Percentiles rank a stretch among this genome's conserved stretches.
These are phyloP conservation scores for Pichia sp. DNA, from an alignment of 1,139 yeast species.

Conservation along the genomic window DNA sequence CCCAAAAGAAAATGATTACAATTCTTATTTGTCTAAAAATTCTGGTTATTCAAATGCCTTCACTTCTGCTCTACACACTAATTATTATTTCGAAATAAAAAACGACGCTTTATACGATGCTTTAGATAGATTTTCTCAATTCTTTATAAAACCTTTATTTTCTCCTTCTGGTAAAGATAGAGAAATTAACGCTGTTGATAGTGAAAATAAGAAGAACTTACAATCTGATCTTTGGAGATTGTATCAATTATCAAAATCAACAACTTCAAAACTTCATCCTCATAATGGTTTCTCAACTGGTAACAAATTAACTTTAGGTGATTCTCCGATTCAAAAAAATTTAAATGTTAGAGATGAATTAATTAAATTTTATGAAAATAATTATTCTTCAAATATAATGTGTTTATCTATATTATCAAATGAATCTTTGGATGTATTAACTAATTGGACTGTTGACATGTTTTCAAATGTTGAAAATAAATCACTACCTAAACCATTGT, in stretches of 20 bases:
- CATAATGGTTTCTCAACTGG: constrained; percentile 75
- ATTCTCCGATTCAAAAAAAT: constrained; percentile 43
- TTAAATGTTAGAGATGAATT: constrained; percentile 61
- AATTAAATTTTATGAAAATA: constrained; percentile 53
- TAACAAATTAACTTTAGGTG: constrained; percentile 55
- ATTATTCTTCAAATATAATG: constrained; percentile 77
- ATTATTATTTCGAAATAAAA: constrained; percentile 82
- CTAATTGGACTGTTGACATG: constrained; percentile 62
- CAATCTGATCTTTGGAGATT: constrained; percentile 88
- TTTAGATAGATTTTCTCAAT: constrained; percentile 85
- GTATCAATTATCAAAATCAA: constrained; percentile 72
- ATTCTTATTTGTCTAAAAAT: constrained; percentile 67
- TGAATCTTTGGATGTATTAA: constrained; percentile 65
- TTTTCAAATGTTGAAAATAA: constrained; percentile 61
- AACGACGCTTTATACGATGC: constrained; percentile 79
- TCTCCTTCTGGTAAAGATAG: constrained; percentile 78
- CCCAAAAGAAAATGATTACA: constrained; percentile 87
- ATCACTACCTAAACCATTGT: constrained; percentile 45
- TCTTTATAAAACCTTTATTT: constrained; percentile 82
- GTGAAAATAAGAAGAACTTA: constrained; percentile 89
- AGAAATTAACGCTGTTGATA: constrained; percentile 91
- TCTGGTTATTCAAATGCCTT: constrained; percentile 63
- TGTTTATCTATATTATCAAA: constrained; percentile 78
- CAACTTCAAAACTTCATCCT: constrained; percentile 68
- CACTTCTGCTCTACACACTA: constrained; percentile 84